These are phyloP conservation scores for Trametes cubensis DNA, from an alignment of 768 basidiomycete species.

Conservation along the genomic window DNA sequence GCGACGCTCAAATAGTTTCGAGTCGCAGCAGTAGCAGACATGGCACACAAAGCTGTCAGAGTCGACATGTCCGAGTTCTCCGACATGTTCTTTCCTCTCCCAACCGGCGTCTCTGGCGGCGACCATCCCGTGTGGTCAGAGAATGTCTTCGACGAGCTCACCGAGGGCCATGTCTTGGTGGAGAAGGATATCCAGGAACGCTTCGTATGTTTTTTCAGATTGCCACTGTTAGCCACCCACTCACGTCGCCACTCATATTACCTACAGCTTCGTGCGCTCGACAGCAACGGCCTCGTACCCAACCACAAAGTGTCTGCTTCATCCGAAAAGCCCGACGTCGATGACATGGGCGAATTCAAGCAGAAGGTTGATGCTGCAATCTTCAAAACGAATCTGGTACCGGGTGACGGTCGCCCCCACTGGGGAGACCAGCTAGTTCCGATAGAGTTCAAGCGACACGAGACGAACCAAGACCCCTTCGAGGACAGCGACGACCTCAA, in stretches of 20 bases:
- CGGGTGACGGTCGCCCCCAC: slow-evolving; percentile 6
- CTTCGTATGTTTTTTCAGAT: neutral
- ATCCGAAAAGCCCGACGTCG: neutral
- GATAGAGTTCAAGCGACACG: slow-evolving; percentile 8
- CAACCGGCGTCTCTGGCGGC: neutral
- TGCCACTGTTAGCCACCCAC: neutral
- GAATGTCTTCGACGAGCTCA: neutral
- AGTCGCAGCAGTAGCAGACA: slow-evolving; percentile 2
- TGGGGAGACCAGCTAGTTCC: slow-evolving; percentile 14
- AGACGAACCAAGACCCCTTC: slow-evolving; percentile 1
- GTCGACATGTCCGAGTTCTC: neutral
- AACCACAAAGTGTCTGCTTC: slow-evolving; percentile 1
- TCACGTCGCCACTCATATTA: no score
- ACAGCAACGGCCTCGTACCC: neutral
- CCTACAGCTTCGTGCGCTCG: neutral
- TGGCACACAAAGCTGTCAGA: slow-evolving; percentile 7
- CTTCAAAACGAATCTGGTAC: neutral
- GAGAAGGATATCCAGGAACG: neutral
- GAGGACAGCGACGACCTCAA: neutral
- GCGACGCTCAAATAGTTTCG: neutral
- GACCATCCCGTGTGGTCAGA: neutral
- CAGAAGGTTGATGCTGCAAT: slow-evolving; percentile 12
- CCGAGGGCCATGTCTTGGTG: neutral
- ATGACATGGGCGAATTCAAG: neutral
- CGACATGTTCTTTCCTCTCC: neutral